These are phyloP conservation scores for Mucor racemosus DNA, from an alignment of 371 early-diverging fungal genomes.

Conservation along the genomic window DNA sequence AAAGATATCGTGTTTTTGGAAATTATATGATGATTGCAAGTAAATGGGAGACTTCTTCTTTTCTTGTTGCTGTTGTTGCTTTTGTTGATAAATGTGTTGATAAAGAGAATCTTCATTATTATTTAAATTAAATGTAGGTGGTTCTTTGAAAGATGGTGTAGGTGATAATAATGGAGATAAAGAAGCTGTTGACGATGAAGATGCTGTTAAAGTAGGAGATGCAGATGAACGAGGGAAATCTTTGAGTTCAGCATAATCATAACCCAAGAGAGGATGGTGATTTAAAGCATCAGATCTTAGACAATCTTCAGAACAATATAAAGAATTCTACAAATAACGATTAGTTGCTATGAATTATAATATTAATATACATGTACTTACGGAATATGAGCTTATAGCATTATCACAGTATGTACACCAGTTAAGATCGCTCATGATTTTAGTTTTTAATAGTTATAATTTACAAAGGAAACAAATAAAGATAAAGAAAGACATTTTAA, in stretches of 20 bases:
- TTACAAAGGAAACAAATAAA: conserved; percentile 11
- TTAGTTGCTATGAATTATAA: background rate
- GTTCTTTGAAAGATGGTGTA: conserved; percentile 22
- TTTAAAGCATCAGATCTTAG: conserved; percentile 31
- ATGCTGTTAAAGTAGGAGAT: conserved; percentile 11
- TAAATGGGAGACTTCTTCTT: conserved; percentile 6
- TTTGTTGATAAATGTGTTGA: conserved; percentile 25
- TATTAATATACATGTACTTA: conserved; percentile 13
- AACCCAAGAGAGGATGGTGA: conserved; percentile 40
- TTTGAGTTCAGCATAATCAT: conserved; percentile 37
- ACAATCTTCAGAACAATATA: conserved; percentile 42
- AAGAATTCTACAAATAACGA: conserved; percentile 23
- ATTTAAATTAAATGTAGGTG: conserved; percentile 32
- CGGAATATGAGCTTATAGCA: conserved; percentile 25
- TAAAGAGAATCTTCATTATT: conserved; percentile 12
- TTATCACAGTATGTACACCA: conserved; percentile 42
- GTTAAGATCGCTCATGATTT: conserved; percentile 29
- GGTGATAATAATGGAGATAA: conserved; percentile 29
- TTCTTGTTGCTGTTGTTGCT: conserved; percentile 2
- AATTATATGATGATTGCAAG: background rate
- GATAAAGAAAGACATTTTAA: background rate
- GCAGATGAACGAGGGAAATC: conserved; percentile 38
- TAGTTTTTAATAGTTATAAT: background rate
- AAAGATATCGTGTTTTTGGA: conserved; percentile 3
- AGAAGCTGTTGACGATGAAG: conserved; percentile 17